These are phyloP conservation scores for Vigna reflexopilosa DNA, from an alignment of 306 rosid species.

Conservation along the genomic window DNA sequence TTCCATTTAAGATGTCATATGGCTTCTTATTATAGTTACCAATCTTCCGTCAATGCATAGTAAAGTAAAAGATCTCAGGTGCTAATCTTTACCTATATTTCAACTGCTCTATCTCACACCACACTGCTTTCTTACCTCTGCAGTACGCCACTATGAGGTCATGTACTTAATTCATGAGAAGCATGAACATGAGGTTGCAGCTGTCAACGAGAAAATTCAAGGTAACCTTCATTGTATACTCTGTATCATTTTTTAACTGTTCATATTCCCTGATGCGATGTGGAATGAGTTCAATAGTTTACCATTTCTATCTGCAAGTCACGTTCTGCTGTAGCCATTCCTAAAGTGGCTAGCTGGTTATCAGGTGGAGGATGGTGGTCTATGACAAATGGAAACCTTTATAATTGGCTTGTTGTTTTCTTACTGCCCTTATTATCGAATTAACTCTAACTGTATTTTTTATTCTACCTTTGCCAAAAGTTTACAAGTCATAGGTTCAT, in stretches of 20 bases:
- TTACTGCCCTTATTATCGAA: background rate
- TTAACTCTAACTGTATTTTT: background rate
- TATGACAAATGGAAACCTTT: background rate
- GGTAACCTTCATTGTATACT: conserved; percentile 49
- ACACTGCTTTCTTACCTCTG: conserved; percentile 30
- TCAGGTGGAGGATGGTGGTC: background rate
- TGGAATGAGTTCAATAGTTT: conserved; percentile 46
- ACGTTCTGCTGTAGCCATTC: background rate
- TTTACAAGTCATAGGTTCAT: background rate
- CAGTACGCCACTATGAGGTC: conserved; percentile 95
- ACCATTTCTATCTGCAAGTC: conserved; percentile 23
- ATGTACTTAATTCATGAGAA: conserved; percentile 88
- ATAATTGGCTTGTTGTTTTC: conserved; percentile 10
- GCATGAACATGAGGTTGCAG: conserved; percentile 74
- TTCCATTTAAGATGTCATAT: conserved; percentile 11
- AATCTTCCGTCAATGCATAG: background rate
- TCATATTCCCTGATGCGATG: conserved; percentile 41
- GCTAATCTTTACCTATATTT: conserved; percentile 16
- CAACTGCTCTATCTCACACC: conserved; percentile 40
- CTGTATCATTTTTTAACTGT: background rate
- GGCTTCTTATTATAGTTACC: conserved; percentile 21
- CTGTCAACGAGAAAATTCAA: conserved; percentile 77
- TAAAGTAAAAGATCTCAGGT: background rate
- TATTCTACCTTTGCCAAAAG: background rate
- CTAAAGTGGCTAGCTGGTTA: background rate